Percentiles rank a stretch among this genome's conserved stretches.
phyloP scores from a whole-genome alignment of 352 stramenopile genomes.

The Phytophthora hibernalis region DNA sequence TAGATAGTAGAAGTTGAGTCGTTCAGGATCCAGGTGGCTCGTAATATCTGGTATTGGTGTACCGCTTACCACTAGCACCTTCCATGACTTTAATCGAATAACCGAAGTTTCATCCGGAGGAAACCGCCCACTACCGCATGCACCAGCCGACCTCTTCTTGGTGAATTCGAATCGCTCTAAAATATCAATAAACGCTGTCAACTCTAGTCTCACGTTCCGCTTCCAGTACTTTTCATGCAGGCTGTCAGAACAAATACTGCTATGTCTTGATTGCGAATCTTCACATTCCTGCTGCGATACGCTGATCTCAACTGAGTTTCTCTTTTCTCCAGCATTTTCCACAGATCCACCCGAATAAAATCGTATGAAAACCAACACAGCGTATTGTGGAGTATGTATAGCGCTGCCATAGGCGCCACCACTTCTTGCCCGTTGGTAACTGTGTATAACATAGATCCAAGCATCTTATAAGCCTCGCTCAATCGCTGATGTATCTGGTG shows the following conservation, averaged over 20 bases:
- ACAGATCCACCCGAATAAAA: conserved; percentile 11
- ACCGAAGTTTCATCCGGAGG: neutral
- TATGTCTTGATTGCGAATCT: neutral
- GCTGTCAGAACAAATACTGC: neutral
- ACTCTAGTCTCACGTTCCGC: neutral
- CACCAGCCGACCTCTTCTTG: neutral
- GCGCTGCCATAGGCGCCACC: conserved; percentile 15
- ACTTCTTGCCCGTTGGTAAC: conserved; percentile 23
- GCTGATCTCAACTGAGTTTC: neutral
- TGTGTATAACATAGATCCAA: conserved; percentile 19
- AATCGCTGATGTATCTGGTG: conserved; percentile 1
- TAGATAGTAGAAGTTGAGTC: neutral
- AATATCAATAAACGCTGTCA: conserved; percentile 17
- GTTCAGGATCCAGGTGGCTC: neutral
- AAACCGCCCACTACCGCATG: too few relatives aligned
- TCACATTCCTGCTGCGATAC: neutral
- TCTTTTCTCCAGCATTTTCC: neutral
- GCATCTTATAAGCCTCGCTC: conserved; percentile 13
- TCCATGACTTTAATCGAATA: neutral
- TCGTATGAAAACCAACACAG: conserved; percentile 28
- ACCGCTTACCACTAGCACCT: conserved; percentile 16
- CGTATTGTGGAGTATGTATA: conserved; percentile 6
- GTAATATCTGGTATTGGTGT: conserved; percentile 1
- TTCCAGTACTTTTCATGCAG: conserved; percentile 20
- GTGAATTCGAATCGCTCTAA: conserved; percentile 2